Evolutionary conservation across 768 basidiomycete species (phyloP), one percentile per base, ranked within the genome.

Genomic region (Amyloporia xantha): DNA sequence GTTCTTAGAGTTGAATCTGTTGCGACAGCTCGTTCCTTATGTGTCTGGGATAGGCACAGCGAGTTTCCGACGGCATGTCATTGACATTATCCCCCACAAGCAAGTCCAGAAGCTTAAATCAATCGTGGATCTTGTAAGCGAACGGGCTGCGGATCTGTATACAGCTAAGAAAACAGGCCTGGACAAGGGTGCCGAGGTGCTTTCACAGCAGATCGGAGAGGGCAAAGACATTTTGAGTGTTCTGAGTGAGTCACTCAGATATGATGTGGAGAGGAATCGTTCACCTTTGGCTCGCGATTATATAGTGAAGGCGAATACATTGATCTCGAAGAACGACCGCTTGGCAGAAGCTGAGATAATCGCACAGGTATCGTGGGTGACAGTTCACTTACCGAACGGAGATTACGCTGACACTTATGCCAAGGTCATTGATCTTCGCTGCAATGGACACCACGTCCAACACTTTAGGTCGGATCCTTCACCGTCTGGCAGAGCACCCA

Each of bases 171-270:
- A 66, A 48, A 55, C 52, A 24, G 62, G 67, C 0, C 35, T 74
- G 3, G 53, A 48, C 5, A 54, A 59, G 20, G 70, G 68, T 1
- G 70, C 70, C 23, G 62, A 66, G 38, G 65, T 59, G 2, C 56
- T 69, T 2, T 48, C 51, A 13, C 54, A 50, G 12, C 65, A 68
- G 48, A 61, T 68, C 28, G 66, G 66, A 10, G 62, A 62, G 49
- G 70, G 69, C 10, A 71, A 71, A 39, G 75, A 76, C 54, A 67
- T 78, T 19, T 63, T 76, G 52, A 75, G 70, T 47, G 65, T 75
- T 37, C 54, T 77, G 25, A 59, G 75, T 78, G 53, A 37, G 72
- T 25, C n/a, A 5, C 56, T 15, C 26, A 30, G n/a, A 11, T n/a
- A 5, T 41, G 74, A 49, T 45, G 67, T 55, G n/a, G n/a, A n/a